Evolutionary conservation across 2,329 filamentous ascomycete genomes (phyloP), one percentile per base, ranked within the genome.

Genomic region (Cladosporium sp.): DNA sequence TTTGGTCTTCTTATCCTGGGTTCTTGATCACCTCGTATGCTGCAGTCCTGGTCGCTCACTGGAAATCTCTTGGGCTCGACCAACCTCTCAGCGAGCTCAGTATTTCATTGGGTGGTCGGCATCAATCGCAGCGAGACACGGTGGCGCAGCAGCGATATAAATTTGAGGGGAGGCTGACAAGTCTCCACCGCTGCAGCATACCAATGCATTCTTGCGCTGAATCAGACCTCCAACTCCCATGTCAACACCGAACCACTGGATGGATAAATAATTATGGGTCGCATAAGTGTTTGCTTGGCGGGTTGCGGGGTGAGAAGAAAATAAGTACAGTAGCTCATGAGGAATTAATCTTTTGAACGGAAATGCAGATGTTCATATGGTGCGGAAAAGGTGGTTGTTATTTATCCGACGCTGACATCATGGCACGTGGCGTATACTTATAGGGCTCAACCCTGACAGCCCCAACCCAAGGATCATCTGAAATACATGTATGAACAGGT

Each of bases 251-350:
- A 21, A 46, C 40, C 40, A 46, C 40, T 56, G 52, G 52, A 56
- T 31, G 52, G 52, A 56, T 31, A 21, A 56, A 35, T 31, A 56
- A 56, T 56, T 56, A 31, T 56, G 52, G 52, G 52, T 21, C 52
- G 52, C 52, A 31, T 29, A 16, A 12, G 52, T 56, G 2, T 5
- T 23, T 16, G 10, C 52, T 56, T 56, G 52, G 52, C 52, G 29
- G 18, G 3, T 8, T 56, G 52, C 52, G 52, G 52, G 52, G 52
- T 46, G 40, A 46, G 40, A 46, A 46, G n/a, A 46, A 46, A 1
- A 10, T 21, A 21, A 46, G n/a, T 21, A n/a, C n/a, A 46, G n/a
- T 11, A 21, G n/a, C n/a, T 11, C 40, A 10, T 18, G 14, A 40
- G 11, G 2, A 18, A 40, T 40, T 40, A 44, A 46, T 21, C 21